Evolutionary conservation across 2,329 filamentous ascomycete genomes (phyloP).

Genomic region (Fusarium musae): DNA sequence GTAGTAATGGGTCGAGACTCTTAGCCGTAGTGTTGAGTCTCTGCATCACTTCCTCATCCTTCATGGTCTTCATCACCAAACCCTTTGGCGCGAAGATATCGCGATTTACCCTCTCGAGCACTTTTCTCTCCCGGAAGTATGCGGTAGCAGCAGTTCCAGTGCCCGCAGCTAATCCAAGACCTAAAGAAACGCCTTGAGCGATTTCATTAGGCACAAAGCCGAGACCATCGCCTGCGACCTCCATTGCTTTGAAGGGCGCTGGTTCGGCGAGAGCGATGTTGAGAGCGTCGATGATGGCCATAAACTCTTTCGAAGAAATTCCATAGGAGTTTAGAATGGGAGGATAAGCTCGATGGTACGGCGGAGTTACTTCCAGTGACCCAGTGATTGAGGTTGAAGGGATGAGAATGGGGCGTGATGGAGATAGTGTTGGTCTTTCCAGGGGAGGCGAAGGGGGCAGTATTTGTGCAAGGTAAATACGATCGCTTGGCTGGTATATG

Average conservation of each 20-base stretch:
- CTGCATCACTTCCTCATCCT: constrained; percentile 14
- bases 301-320: neutral
- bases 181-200: constrained; percentile 4
- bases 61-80: constrained; percentile 6
- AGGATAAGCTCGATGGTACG: constrained; percentile 19
- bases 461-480: neutral
- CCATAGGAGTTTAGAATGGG: neutral
- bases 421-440: neutral
- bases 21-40: neutral
- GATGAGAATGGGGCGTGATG: neutral
- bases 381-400: constrained; percentile 10
- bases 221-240: neutral
- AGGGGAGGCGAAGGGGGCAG: no score
- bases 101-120: neutral
- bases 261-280: constrained; percentile 12
- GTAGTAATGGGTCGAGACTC: constrained; percentile 7
- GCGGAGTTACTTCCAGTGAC: neutral
- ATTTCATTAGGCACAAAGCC: constrained; percentile 8
- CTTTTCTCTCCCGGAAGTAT: constrained; percentile 11
- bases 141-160: constrained; percentile 6
- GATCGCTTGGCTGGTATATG: neutral
- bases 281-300: neutral
- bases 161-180: constrained; percentile 8
- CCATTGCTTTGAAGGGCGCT: constrained; percentile 4
- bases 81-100: constrained; percentile 10